phyloP scores from a whole-genome alignment of 2,329 filamentous ascomycete species.

The Lasiodiplodia hormozganensis region DNA sequence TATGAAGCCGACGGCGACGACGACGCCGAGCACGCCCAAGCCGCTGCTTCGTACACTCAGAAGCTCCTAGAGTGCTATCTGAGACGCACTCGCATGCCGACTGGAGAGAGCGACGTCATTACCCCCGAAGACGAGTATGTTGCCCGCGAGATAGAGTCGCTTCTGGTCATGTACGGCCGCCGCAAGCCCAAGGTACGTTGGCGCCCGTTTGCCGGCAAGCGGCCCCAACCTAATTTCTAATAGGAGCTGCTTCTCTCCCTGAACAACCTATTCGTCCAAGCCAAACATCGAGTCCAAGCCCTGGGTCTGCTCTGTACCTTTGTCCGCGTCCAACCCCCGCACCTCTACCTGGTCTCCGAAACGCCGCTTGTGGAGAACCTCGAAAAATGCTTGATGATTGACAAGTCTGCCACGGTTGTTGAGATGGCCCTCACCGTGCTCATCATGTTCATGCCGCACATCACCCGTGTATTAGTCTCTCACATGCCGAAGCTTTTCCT shows the following conservation, averaged over 20 bases:
- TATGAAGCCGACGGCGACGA: slow-evolving; percentile 66
- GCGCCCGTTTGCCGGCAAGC: background rate
- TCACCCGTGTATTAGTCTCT: slow-evolving; percentile 71
- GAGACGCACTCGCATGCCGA: slow-evolving; percentile 47
- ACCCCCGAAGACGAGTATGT: slow-evolving; percentile 55
- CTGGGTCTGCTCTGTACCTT: slow-evolving; percentile 75
- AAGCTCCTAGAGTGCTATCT: slow-evolving; percentile 57
- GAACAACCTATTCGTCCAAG: slow-evolving; percentile 70
- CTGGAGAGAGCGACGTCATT: slow-evolving; percentile 45
- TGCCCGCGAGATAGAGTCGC: slow-evolving; percentile 58
- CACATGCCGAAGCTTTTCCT: slow-evolving; percentile 78
- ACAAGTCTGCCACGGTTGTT: slow-evolving; percentile 79
- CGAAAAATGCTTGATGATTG: slow-evolving; percentile 75
- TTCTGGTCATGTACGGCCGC: slow-evolving; percentile 66
- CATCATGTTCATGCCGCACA: slow-evolving; percentile 83
- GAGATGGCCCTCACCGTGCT: slow-evolving; percentile 76
- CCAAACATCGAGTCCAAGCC: slow-evolving; percentile 67
- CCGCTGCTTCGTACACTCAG: slow-evolving; percentile 61
- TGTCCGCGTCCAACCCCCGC: slow-evolving; percentile 77
- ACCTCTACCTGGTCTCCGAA: slow-evolving; percentile 75
- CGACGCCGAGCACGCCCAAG: slow-evolving; percentile 51
- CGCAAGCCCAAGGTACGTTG: slow-evolving; percentile 66
- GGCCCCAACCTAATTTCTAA: slow-evolving; percentile 19
- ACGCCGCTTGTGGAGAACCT: slow-evolving; percentile 76
- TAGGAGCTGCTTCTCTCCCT: slow-evolving; percentile 71